Base-by-base conservation (phyloP, 108 stramenopile species). In the Tribonema minus region DNA sequence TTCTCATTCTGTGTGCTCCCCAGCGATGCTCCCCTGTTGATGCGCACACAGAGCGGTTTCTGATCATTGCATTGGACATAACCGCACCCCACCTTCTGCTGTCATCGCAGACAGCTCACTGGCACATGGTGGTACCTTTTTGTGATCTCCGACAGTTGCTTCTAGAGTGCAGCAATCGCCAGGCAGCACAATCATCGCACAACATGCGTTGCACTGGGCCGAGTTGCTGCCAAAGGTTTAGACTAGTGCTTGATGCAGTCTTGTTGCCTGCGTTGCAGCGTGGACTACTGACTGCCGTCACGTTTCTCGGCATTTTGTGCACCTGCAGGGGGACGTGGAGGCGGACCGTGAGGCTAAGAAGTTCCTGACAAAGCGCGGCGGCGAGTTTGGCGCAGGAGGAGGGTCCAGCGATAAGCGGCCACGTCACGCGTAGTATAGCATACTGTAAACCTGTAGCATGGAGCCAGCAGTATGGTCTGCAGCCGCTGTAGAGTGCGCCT, bases 281-380 rank as follows among this genome's bases (percentile, higher is more conserved):
- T 54, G 9, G 20, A 54, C 46, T 15, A 54, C 46, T 54, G 15
- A 54, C 46, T 54, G 46, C 9, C 46, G 46, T 54, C 20, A 20
- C 20, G 46, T 15, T 54, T 54, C 15, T 15, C 46, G 20, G 9
- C 15, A 15, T 27, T 34, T 9, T 34, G 66, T 36, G 32, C 9
- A 38, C 66, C 2, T 27, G 33, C 66, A 76, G 75, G 9, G 61
- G 9, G 46, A 38, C 9, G 75, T 61, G 15, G 75, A 76, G 37
- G 75, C 75, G 15, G 75, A 76, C 15, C 39, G 65, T 26, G 75
- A 76, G 66, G 66, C 75, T 20, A 31, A 36, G 32, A 67, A 76
- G 37, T 9, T 20, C 9, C 15, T 20, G 20, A 20, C 46, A 54
- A 54, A 54, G 46, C 46, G 46, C 46, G 20, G 46, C 46, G 20